Evolutionary conservation across 768 basidiomycete species (phyloP).

Genomic region (Lanmaoa rubissima): DNA sequence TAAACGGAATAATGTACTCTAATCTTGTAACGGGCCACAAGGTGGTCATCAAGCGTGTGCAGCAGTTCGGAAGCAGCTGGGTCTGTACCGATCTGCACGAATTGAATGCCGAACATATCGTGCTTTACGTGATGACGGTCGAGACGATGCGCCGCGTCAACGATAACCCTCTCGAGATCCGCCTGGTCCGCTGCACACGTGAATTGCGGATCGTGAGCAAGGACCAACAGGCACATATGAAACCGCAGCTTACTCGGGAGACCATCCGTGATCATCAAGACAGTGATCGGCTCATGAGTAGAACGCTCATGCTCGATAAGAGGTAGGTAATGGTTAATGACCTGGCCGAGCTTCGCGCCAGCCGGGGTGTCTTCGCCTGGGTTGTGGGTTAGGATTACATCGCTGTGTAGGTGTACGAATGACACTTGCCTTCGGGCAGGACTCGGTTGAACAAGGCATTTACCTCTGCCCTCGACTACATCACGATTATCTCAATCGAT

Average conservation of each 20-base stretch:
- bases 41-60: slow-evolving; percentile 40
- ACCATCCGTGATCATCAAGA: slow-evolving; percentile 40
- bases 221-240: background rate
- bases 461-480: slow-evolving; percentile 24
- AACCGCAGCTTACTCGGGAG: slow-evolving; percentile 36
- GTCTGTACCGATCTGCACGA: slow-evolving; percentile 46
- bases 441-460: slow-evolving; percentile 25
- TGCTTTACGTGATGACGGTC: slow-evolving; percentile 35
- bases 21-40: slow-evolving; percentile 31
- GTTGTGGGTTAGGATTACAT: background rate
- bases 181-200: slow-evolving; percentile 26
- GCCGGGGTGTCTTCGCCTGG: slow-evolving; percentile 37
- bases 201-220: background rate
- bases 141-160: slow-evolving; percentile 38
- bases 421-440: slow-evolving; percentile 21
- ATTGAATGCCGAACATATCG: slow-evolving; percentile 44
- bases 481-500: background rate
- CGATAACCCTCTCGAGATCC: slow-evolving; percentile 30
- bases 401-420: background rate
- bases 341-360: slow-evolving; percentile 36
- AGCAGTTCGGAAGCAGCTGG: slow-evolving; percentile 38
- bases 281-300: slow-evolving; percentile 35
- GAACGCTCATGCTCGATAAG: slow-evolving; percentile 27
- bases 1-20: slow-evolving; percentile 16
- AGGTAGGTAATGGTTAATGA: slow-evolving; percentile 38